Conservation (phyloP, 257 asterid genomes). For the Orobanche coerulescens region DNA sequence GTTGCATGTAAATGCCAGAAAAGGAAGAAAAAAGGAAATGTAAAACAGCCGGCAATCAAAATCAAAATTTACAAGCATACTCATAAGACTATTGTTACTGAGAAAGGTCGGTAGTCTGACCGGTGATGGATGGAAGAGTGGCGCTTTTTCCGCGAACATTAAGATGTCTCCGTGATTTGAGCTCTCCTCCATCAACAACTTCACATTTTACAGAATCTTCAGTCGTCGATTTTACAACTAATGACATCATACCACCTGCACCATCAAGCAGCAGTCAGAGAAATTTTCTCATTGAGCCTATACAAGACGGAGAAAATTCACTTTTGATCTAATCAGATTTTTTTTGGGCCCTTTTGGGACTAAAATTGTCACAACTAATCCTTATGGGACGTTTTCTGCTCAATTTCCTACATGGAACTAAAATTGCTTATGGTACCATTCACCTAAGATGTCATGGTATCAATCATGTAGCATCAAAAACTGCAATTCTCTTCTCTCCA, state of each 20-base stretch:
- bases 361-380: no score
- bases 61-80: constrained; percentile 13
- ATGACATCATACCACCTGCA: constrained; percentile 97
- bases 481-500: no score
- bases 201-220: constrained; percentile 81
- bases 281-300: neutral
- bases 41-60: neutral
- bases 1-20: constrained; percentile 30
- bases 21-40: neutral
- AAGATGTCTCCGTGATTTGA: constrained; percentile 90
- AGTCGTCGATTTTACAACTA: constrained; percentile 67
- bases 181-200: constrained; percentile 96
- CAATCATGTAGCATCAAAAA: no score
- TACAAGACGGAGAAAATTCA: no score
- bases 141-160: constrained; percentile 98
- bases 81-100: neutral
- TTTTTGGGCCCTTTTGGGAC: no score
- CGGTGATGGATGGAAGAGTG: constrained; percentile 91
- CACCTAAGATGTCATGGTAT: no score
- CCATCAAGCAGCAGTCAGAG: constrained; percentile 18
- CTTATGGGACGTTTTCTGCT: no score
- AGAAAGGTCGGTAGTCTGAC: constrained; percentile 32
- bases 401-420: no score
- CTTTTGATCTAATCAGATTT: no score
- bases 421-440: no score